phyloP scores from a whole-genome alignment of 495 filamentous ascomycete genomes.

The Neurospora sp. region DNA sequence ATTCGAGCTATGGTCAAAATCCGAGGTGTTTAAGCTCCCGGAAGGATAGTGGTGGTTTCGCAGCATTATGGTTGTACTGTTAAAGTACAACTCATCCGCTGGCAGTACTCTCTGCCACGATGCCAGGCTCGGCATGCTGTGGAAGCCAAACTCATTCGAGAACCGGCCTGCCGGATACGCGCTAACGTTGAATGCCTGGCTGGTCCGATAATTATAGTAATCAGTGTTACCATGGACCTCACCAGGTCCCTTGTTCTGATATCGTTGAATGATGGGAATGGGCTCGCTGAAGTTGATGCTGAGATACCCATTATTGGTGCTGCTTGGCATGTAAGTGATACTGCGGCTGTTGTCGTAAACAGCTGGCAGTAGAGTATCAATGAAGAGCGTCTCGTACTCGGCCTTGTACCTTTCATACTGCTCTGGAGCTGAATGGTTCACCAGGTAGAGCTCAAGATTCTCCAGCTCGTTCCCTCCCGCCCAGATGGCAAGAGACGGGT shows the following conservation, averaged over 20 bases:
- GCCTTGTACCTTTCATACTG: conserved; percentile 32
- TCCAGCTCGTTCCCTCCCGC: conserved; percentile 60
- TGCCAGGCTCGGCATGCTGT: conserved; percentile 56
- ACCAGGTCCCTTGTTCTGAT: conserved; percentile 46
- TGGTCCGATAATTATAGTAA: conserved; percentile 56
- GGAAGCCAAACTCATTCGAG: conserved; percentile 58
- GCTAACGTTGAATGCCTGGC: conserved; percentile 44
- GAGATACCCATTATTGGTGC: conserved; percentile 57
- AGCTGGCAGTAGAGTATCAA: conserved; percentile 48
- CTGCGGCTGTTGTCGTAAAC: conserved; percentile 56
- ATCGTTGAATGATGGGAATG: conserved; percentile 51
- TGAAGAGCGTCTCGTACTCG: conserved; percentile 55
- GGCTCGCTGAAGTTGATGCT: conserved; percentile 46
- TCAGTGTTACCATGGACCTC: conserved; percentile 59
- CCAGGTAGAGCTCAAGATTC: conserved; percentile 40
- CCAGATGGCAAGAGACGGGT: conserved; percentile 60
- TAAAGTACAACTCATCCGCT: conserved; percentile 45
- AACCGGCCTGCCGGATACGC: conserved; percentile 55
- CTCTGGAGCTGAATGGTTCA: conserved; percentile 37
- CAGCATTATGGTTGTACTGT: conserved; percentile 48
- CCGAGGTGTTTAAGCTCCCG: conserved; percentile 37
- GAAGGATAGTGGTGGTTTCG: conserved; percentile 59
- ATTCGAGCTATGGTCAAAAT: conserved; percentile 25
- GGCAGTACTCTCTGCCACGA: conserved; percentile 49
- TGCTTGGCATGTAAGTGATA: conserved; percentile 58